These are phyloP conservation scores for Ceratocystis variospora DNA, from an alignment of 2,329 filamentous ascomycete genomes.

Conservation along the genomic window DNA sequence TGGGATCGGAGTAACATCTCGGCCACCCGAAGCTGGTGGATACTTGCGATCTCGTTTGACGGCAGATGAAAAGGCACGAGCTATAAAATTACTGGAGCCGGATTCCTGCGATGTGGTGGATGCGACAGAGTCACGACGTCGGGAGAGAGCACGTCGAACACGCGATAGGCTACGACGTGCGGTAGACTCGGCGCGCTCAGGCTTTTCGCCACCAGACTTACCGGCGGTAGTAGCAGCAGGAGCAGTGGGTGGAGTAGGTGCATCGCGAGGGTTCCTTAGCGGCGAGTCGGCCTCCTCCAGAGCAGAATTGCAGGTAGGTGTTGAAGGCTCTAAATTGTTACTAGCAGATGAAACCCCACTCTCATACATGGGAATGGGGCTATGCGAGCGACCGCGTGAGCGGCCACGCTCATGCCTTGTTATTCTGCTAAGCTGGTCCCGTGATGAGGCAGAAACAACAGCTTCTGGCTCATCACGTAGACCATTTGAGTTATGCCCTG, in stretches of 20 bases:
- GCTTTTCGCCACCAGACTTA: constrained; percentile 12
- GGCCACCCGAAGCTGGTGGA: constrained; percentile 15
- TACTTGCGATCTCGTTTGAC: constrained; percentile 17
- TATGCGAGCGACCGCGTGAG: constrained; percentile 6
- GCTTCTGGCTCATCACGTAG: neutral
- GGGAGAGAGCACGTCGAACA: constrained; percentile 40
- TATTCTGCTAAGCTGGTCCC: neutral
- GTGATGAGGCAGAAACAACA: neutral
- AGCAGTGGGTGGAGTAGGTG: constrained; percentile 37
- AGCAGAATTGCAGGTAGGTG: constrained; percentile 26
- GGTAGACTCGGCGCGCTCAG: constrained; percentile 23
- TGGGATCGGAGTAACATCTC: constrained; percentile 16
- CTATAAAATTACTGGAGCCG: constrained; percentile 7
- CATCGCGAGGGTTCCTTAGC: constrained; percentile 46
- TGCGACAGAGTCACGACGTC: constrained; percentile 31
- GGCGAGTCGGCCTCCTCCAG: constrained; percentile 47
- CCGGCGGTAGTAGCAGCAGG: constrained; percentile 20
- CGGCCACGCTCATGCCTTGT: constrained; percentile 1
- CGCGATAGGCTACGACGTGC: constrained; percentile 36
- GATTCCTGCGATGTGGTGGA: constrained; percentile 15
- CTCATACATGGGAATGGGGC: neutral
- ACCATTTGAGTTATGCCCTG: neutral
- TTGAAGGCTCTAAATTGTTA: neutral
- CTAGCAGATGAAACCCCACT: neutral
- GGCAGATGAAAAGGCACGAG: constrained; percentile 13